These are phyloP conservation scores for Kluyveromyces sp. DNA, from an alignment of 1,139 yeast species.

Conservation along the genomic window DNA sequence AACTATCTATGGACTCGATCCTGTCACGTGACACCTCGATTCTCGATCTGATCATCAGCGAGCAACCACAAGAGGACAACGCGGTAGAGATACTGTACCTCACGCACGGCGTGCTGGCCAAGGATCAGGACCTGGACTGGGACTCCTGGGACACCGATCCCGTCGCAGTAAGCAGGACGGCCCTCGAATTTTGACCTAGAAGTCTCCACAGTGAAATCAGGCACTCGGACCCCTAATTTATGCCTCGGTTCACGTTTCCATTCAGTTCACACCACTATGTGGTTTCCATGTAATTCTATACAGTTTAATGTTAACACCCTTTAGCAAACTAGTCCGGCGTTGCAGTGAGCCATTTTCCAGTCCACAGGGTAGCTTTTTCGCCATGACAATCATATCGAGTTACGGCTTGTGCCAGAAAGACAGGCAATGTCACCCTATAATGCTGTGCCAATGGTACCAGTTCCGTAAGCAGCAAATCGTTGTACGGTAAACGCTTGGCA, in stretches of 20 bases:
- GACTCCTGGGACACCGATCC: slow-evolving; percentile 3
- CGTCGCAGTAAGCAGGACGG: slow-evolving; percentile 1
- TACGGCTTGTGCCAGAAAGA: too few species aligned
- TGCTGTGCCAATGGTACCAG: neutral
- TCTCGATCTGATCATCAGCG: slow-evolving; percentile 9
- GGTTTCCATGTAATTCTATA: neutral
- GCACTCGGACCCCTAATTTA: neutral
- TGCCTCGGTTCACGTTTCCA: neutral
- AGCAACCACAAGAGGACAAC: slow-evolving; percentile 1
- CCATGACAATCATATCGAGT: neutral
- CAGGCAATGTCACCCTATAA: neutral
- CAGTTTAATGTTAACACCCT: neutral
- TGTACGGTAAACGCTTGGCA: too few species aligned
- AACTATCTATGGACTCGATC: slow-evolving; percentile 10
- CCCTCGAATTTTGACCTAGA: slow-evolving; percentile 4
- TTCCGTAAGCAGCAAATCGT: neutral
- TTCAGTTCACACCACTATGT: neutral
- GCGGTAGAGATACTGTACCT: slow-evolving; percentile 1
- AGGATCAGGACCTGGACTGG: neutral
- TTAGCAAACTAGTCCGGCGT: too few species aligned
- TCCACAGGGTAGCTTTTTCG: neutral
- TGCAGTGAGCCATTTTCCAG: too few species aligned
- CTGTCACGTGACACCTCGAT: slow-evolving; percentile 11
- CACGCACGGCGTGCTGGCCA: neutral
- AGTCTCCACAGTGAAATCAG: neutral